Evolutionary conservation across 2,329 filamentous ascomycete species (phyloP), one percentile per base, ranked within the genome.

Genomic region (Aspergillus sp.): DNA sequence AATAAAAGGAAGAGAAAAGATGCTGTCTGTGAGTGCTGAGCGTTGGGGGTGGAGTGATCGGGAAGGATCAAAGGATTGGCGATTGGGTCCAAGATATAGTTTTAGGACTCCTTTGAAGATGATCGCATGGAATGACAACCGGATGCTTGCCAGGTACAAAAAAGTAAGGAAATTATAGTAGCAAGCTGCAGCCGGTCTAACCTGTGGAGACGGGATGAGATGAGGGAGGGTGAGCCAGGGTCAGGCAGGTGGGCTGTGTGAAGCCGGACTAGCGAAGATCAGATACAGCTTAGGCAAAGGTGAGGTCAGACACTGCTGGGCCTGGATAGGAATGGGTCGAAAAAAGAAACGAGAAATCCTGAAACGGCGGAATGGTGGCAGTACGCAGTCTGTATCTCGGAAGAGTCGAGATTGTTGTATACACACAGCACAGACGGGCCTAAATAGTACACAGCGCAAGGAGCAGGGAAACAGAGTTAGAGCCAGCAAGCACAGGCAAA

Each of bases 61-160:
- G 44, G 50, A 65, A 53, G 50, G 51, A 53, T 54, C 46, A 55
- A 50, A 62, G 61, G 56, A 62, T 64, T 57, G 62, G 60, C 58
- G 62, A 64, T 52, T 48, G 63, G 56, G 62, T 58, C 44, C 40
- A 59, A 62, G 60, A 63, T 62, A 62, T 64, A 60, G 57, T 62
- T 62, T 63, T 61, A 57, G 31, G 56, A 56, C 63, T 55, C 55
- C 14, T 53, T 31, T 56, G 60, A 58, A 55, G 60, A 65, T 50
- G 66, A 66, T 59, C 64, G 43, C 68, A 68, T 69, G 43, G 46
- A 65, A 61, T 44, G 53, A 54, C 53, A 52, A 27, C 35, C 7
- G 27, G 27, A 31, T 37, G 14, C 35, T 17, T 64, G 52, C 57
- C 62, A 64, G 63, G 60, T 55, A 62, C 55, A 49, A 47, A 40